Percentiles rank a stretch among this genome's conserved stretches.
phyloP scores from a whole-genome alignment of 257 asterid species.

The Solanum dulcamara region DNA sequence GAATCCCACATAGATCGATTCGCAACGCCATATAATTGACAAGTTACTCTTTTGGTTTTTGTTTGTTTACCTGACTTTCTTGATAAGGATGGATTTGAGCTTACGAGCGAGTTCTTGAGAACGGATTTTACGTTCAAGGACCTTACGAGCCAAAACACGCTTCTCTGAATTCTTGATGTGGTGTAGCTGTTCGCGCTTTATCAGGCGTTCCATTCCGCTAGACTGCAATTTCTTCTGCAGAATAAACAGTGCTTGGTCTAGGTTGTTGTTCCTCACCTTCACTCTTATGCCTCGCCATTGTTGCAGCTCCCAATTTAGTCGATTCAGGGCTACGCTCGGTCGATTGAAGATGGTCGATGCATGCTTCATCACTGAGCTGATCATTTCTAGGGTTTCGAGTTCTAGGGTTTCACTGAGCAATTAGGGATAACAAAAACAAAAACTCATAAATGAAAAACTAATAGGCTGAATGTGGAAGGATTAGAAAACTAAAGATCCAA shows the following conservation, averaged over 20 bases:
- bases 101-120: conserved; percentile 73
- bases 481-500: too few relatives aligned
- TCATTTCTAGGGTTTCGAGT: conserved; percentile 5
- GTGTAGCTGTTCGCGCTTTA: conserved; percentile 44
- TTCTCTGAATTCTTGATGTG: conserved; percentile 84
- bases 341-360: conserved; percentile 9
- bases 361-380: conserved; percentile 27
- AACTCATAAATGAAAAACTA: too few relatives aligned
- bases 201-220: conserved; percentile 76
- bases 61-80: conserved; percentile 59
- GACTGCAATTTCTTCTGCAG: conserved; percentile 79
- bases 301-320: conserved; percentile 28
- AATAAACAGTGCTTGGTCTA: conserved; percentile 50
- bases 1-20: not conserved
- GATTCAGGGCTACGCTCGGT: not conserved
- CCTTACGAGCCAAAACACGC: conserved; percentile 77
- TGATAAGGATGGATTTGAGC: conserved; percentile 65
- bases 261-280: conserved; percentile 48
- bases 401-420: too few relatives aligned
- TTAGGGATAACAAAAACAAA: too few relatives aligned
- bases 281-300: conserved; percentile 78
- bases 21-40: not conserved
- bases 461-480: too few relatives aligned
- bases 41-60: not conserved
- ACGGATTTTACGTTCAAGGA: conserved; percentile 59